Evolutionary conservation across 805 yeast species (phyloP), one percentile per base, ranked within the genome.

Genomic region (Zygosaccharomyces rouxii): DNA sequence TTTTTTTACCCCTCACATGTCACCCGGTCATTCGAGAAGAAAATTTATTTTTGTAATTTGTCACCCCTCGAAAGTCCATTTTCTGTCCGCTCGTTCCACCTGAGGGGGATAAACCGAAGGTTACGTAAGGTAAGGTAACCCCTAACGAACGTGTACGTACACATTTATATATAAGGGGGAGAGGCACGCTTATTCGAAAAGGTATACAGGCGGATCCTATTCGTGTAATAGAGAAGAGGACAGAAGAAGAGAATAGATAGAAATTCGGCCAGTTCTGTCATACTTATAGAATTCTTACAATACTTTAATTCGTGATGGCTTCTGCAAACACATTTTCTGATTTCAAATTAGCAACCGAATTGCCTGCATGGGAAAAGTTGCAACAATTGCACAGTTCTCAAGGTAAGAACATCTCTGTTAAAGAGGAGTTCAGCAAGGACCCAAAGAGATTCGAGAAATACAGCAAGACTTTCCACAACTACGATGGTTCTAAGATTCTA

Each of bases 321-420:
- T 58, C 66, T 46, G 47, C 52, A 38, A 62, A 60, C 47, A 55
- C 75, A 31, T 69, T 60, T 57, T 68, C 79, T 21, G 68, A 74
- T 49, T 83, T 83, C 64, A 76, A 80, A 58, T 74, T 80, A 60
- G 77, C 89, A 39, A 58, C 83, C 47, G 90, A 87, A 57, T 79
- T 89, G 61, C 81, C 92, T 53, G 84, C 97, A 44, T 94, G 96
- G 95, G 76, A 81, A 57, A 73, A 81, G 60, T 79, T 94, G 59
- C 85, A 89, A 74, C 55, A 70, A 49, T 71, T 88, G 53, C 87
- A 82, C 74, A 83, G 86, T 55, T 57, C 79, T 52, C 73, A 76
- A 56, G 95, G 95, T 55, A 81, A 85, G 67, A 58, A 73, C 49
- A 77, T 89, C 68, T 78, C 83, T 54, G 89, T 90, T 51, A 79